Evolutionary conservation across 345 rosid genomes (phyloP), one percentile per base, ranked within the genome.

Genomic region (Acer yangbiense): DNA sequence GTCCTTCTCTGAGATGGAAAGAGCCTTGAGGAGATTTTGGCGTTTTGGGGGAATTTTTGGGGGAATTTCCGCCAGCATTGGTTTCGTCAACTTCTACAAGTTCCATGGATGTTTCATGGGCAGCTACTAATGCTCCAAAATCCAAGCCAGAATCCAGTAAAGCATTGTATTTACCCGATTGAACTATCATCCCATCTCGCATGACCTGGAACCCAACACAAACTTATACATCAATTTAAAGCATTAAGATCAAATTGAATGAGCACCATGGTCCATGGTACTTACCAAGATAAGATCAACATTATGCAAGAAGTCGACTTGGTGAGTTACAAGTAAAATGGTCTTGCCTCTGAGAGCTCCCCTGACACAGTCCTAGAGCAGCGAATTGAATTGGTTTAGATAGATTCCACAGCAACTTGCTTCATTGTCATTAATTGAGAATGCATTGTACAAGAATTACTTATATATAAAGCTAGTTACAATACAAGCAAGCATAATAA

Each of bases 251-350:
- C 10, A 43, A 43, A 43, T 43, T 43, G 11, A 43, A 60, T 55
- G 18, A n/a, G 54, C 32, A 64, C 44, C 39, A 4, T 35, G 32
- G 32, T 29, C 32, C 4, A 75, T 44, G 44, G 41, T 35, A 46
- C 89, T 68, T 82, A 90, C 98, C 91, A 87, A 70, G 72, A 95
- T 95, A 80, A 83, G 92, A 72, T 95, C 94, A 27, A 93, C 90
- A 72, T 92, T 93, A 77, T 90, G 92, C 87, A 95, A 85, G 90
- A 95, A 95, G 84, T 95, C 99, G n/a, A 95, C 97, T 90, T 95
- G 98, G 78, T 95, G 99, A 4, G 97, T 95, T 60, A 43, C 46
- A 43, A 43, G 46, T 43, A 43, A 43, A 43, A 43, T 43, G 46
- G 46, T 43, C 46, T 43, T 95, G 77, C 86, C 90, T 80, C 87